Conservation (phyloP, 371 early-diverging fungal species). For the Syncephalastrum racemosum region DNA sequence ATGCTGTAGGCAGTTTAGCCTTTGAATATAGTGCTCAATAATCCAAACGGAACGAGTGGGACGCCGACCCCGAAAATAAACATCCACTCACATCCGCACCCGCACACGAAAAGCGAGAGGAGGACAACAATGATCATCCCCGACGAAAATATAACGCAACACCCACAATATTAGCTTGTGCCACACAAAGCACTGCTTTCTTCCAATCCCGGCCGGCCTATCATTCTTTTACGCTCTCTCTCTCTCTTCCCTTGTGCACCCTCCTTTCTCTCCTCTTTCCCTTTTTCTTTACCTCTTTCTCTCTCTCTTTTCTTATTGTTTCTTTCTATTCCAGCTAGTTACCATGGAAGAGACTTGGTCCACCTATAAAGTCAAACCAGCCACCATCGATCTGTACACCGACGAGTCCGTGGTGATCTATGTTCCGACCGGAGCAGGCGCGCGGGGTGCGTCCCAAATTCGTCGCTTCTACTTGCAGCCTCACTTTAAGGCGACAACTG, state of each 20-base stretch:
- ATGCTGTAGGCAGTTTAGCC: too few species aligned
- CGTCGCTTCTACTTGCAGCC: constrained; percentile 35
- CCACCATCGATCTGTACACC: constrained; percentile 30
- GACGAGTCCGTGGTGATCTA: constrained; percentile 39
- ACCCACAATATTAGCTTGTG: background rate
- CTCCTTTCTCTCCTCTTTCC: constrained; percentile 7
- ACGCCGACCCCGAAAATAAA: too few species aligned
- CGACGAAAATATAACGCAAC: background rate
- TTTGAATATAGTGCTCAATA: too few species aligned
- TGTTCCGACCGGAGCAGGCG: constrained; percentile 42
- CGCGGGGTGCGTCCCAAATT: constrained; percentile 32
- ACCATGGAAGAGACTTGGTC: constrained; percentile 31
- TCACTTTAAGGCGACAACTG: constrained; percentile 26
- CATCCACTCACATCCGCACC: background rate
- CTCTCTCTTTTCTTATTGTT: constrained; percentile 8
- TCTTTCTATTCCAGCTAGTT: constrained; percentile 1
- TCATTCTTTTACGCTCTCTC: constrained; percentile 8
- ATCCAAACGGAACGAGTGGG: too few species aligned
- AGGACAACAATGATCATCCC: background rate
- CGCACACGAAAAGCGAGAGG: background rate
- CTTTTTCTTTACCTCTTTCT: constrained; percentile 1
- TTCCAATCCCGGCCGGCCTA: background rate
- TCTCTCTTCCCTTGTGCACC: constrained; percentile 8
- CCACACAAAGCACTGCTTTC: background rate
- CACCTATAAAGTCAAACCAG: constrained; percentile 37